A percentile compares a stretch with the other conserved stretches of the same genome.
Evolutionary conservation across 2,329 filamentous ascomycete species (phyloP).

Genomic region (Diaporthe helianthi): DNA sequence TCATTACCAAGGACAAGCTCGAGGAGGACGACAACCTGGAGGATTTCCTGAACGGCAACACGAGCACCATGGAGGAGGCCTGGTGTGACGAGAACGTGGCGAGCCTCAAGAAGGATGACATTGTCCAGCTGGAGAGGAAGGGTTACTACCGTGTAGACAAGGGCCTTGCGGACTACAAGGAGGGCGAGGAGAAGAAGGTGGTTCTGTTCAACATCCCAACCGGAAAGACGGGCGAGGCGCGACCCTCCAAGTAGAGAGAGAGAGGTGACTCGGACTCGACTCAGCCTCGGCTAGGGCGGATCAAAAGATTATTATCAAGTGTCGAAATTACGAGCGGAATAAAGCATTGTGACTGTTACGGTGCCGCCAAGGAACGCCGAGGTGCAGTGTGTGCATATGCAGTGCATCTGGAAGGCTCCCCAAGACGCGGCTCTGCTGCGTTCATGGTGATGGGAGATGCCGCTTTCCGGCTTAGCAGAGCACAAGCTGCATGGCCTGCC

Average conservation of each 20-base stretch:
- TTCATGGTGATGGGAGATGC: not conserved
- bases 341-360: not conserved
- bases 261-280: not conserved
- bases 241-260: slow-evolving; percentile 3
- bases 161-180: slow-evolving; percentile 57
- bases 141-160: slow-evolving; percentile 90
- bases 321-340: not conserved
- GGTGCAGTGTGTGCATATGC: not conserved
- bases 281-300: not conserved
- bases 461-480: not conserved
- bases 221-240: slow-evolving; percentile 49
- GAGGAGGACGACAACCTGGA: slow-evolving; percentile 87
- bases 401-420: not conserved
- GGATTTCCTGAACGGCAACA: slow-evolving; percentile 80
- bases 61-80: slow-evolving; percentile 76
- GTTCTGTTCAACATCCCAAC: slow-evolving; percentile 66
- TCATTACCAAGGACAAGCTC: slow-evolving; percentile 94
- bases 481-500: too few species aligned
- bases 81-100: slow-evolving; percentile 82
- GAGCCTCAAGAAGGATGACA: slow-evolving; percentile 82
- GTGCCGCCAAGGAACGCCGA: not conserved
- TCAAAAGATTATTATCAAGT: not conserved
- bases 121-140: slow-evolving; percentile 94
- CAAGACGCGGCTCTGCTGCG: not conserved
- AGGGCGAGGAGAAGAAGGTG: slow-evolving; percentile 58